Evolutionary conservation across 139 green algal species (phyloP), one percentile per base, ranked within the genome.

Genomic region (Closterium sp.): DNA sequence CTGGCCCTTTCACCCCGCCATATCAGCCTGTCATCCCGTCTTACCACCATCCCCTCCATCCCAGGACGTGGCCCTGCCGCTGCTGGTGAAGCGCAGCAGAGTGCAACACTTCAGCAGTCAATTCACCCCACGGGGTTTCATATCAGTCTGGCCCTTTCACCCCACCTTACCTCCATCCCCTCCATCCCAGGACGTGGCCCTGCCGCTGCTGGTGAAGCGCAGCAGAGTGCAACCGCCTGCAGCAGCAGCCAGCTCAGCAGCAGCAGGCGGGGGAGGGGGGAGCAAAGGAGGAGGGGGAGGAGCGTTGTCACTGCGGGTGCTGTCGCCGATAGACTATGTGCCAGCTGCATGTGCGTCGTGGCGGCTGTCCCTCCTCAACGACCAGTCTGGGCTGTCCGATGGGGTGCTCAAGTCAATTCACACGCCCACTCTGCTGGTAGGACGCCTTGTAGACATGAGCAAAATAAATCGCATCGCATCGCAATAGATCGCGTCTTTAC

Each of bases 201-300:
- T 97, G 90, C 96, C 96, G 0, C 93, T 97, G 32, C 91, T 97
- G 88, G 94, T 97, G 55, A 95, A 97, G 93, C 90, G 93, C 3
- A 88, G 92, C 7, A 94, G 96, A 3, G 93, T 97, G 28, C 93
- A 87, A 31, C 76, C 31, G 3, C 19, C 84, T 33, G 21, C 84
- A 34, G 7, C 31, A 33, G 84, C 84, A 87, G 32, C 12, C 32
- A 34, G 1, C 10, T 31, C 84, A 25, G 25, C 83, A 86, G 30
- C 5, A 7, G 36, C 16, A 2, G 55, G 4, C 16, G 38, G 3
- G 2, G 4, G 38, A 10, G 38, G 38, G 19, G 4, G 38, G 38
- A 10, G 38, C 12, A 10, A 10, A 10, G 38, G 38, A 66, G 55
- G 55, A 76, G 55, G 55, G 25, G 55, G 36, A 12, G 36, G 55